phyloP scores from a whole-genome alignment of 2,329 filamentous ascomycete species.

The Aspergillus piperis region DNA sequence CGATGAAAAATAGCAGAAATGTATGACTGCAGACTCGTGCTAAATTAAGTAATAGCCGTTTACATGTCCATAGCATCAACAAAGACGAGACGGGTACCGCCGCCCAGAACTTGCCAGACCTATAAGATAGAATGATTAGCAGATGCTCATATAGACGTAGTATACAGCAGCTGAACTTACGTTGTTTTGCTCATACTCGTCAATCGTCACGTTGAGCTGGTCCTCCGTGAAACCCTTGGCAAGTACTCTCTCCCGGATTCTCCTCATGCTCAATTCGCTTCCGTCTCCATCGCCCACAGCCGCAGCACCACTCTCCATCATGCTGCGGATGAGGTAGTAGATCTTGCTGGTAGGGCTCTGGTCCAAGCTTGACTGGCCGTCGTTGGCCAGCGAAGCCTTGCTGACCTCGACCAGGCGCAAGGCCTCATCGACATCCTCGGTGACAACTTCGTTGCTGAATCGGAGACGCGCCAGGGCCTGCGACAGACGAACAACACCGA shows the following conservation, averaged over 20 bases:
- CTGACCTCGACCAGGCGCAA: slow-evolving; percentile 87
- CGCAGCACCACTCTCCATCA: slow-evolving; percentile 81
- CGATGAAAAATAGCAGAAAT: neutral
- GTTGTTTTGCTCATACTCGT: slow-evolving; percentile 85
- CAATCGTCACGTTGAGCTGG: slow-evolving; percentile 81
- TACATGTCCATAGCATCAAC: slow-evolving; percentile 58
- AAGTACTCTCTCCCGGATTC: slow-evolving; percentile 86
- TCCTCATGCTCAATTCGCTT: slow-evolving; percentile 79
- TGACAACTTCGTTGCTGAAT: slow-evolving; percentile 80
- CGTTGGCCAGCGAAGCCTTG: slow-evolving; percentile 83
- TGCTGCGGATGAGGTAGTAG: slow-evolving; percentile 87
- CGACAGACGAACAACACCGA: slow-evolving; percentile 88
- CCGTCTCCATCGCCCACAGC: slow-evolving; percentile 72
- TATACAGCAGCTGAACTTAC: slow-evolving; percentile 62
- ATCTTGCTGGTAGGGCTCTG: slow-evolving; percentile 85
- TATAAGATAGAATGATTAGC: slow-evolving; percentile 48
- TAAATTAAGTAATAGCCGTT: slow-evolving; percentile 11
- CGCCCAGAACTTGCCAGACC: slow-evolving; percentile 77
- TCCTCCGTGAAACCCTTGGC: slow-evolving; percentile 97
- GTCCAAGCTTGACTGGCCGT: slow-evolving; percentile 64
- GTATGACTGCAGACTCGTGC: neutral
- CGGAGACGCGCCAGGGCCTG: slow-evolving; percentile 91
- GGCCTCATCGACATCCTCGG: slow-evolving; percentile 94
- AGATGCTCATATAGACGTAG: neutral
- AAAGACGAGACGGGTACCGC: slow-evolving; percentile 70